Conservation (phyloP, 2,329 filamentous ascomycete genomes). For the Pochonia chlamydosporia region DNA sequence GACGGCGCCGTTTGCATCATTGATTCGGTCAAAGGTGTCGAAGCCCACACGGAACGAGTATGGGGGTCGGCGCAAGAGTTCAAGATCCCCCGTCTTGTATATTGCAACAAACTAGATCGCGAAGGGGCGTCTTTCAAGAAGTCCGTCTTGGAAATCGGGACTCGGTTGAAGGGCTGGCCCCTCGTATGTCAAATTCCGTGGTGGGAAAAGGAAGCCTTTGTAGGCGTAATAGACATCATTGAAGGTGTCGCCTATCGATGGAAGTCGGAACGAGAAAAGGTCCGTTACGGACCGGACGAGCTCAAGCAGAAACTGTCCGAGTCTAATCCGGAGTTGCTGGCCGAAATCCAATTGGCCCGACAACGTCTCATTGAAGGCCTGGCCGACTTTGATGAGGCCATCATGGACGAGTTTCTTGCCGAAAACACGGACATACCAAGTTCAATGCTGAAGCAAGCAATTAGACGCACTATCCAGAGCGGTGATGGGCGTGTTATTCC, state of each 20-base stretch:
- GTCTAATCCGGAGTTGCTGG: constrained; percentile 46
- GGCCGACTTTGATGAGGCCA: constrained; percentile 80
- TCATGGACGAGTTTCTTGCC: constrained; percentile 81
- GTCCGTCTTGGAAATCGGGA: constrained; percentile 79
- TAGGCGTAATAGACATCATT: constrained; percentile 80
- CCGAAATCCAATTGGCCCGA: constrained; percentile 71
- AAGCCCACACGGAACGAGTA: constrained; percentile 94
- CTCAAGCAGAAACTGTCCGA: constrained; percentile 33
- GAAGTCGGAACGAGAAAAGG: constrained; percentile 40
- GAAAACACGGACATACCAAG: constrained; percentile 68
- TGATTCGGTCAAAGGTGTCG: constrained; percentile 87
- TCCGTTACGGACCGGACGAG: constrained; percentile 20
- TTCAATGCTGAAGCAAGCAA: constrained; percentile 61
- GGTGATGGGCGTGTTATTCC: constrained; percentile 72
- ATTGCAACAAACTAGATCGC: constrained; percentile 74
- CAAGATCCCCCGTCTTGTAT: constrained; percentile 72
- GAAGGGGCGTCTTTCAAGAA: constrained; percentile 75
- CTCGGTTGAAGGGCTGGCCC: constrained; percentile 75
- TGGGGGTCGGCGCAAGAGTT: constrained; percentile 88
- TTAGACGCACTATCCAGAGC: constrained; percentile 65
- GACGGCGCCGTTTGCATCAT: constrained; percentile 91
- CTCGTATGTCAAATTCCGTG: constrained; percentile 92
- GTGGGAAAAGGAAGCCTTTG: constrained; percentile 78
- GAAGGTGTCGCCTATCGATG: constrained; percentile 71
- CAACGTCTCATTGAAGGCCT: constrained; percentile 74